Base-by-base conservation (phyloP, 306 rosid genomes). In the Styphnolobium japonicum region DNA sequence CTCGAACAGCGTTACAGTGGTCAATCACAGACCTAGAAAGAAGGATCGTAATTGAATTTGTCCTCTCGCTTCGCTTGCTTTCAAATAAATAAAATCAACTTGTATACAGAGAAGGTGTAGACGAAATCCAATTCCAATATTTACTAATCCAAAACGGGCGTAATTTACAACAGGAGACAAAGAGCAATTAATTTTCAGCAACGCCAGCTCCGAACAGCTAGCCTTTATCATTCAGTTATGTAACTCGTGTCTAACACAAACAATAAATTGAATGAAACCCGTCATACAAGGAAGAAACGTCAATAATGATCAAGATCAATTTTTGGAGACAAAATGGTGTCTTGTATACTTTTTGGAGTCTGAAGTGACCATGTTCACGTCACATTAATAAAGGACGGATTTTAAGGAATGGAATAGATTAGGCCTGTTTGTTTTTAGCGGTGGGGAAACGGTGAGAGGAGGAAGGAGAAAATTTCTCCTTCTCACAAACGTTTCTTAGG, bases 171-270 rank as follows among this genome's bases (percentile, higher is more conserved):
- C 31, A 53, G 55, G 27, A 73, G 39, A 27, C 49, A 63, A 62
- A 27, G 39, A 40, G 43, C 23, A 42, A 46, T 19, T 8, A 79
- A 46, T 19, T 11, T 36, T 51, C 18, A 48, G 7, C 52, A 64
- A 40, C 57, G 72, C 25, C 77, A 56, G 71, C 36, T 83, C 67
- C 21, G 14, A 58, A 75, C 53, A 21, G 55, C 19, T 71, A 78
- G 21, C 76, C 29, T 63, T 79, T 74, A 75, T 56, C 51, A 18
- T 56, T 64, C 62, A 52, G 43, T 76, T 36, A 10, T n/a, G n/a
- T n/a, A n/a, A n/a, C n/a, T n/a, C n/a, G n/a, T 36, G 1, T 60
- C n/a, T 21, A 34, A 23, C 18, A n/a, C 48, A 43, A 46, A 45
- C 48, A 52, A 46, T 67, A 77, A 80, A 75, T 67, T 31, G 31